A percentile compares a stretch with the other conserved stretches of the same genome.
phyloP scores from a whole-genome alignment of 306 rosid species.

The Ormosia emarginata region DNA sequence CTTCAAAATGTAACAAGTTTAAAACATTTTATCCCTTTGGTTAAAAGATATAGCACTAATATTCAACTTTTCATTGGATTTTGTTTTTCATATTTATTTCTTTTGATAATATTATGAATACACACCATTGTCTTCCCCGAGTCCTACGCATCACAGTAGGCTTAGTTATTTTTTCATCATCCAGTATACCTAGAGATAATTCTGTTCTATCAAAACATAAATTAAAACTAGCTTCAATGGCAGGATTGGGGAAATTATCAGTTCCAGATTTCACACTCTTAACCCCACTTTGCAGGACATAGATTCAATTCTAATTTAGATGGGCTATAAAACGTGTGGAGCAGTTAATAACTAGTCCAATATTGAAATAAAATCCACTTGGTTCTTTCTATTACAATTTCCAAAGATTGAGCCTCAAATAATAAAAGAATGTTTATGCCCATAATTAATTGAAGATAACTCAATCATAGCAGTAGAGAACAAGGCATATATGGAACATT shows the following conservation, averaged over 20 bases:
- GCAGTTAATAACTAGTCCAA: background rate
- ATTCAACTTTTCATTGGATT: background rate
- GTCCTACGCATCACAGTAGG: background rate
- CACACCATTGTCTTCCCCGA: slow-evolving; percentile 2
- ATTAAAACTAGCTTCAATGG: background rate
- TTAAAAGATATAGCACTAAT: background rate
- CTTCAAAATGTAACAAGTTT: background rate
- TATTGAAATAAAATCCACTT: background rate
- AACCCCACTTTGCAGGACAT: background rate
- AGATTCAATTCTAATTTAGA: background rate
- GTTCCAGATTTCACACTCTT: background rate
- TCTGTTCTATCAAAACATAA: background rate
- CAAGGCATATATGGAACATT: background rate
- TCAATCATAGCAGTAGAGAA: background rate
- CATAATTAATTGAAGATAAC: no score
- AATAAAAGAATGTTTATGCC: background rate
- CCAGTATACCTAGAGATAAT: background rate
- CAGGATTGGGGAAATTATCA: background rate
- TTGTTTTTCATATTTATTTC: background rate
- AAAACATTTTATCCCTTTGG: background rate
- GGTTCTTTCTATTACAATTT: background rate
- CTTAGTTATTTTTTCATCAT: slow-evolving; percentile 3
- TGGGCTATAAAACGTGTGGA: background rate
- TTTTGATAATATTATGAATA: background rate
- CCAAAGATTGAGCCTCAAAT: background rate